These are phyloP conservation scores for Fusarium sulawesiense DNA, from an alignment of 2,329 filamentous ascomycete species.

Conservation along the genomic window DNA sequence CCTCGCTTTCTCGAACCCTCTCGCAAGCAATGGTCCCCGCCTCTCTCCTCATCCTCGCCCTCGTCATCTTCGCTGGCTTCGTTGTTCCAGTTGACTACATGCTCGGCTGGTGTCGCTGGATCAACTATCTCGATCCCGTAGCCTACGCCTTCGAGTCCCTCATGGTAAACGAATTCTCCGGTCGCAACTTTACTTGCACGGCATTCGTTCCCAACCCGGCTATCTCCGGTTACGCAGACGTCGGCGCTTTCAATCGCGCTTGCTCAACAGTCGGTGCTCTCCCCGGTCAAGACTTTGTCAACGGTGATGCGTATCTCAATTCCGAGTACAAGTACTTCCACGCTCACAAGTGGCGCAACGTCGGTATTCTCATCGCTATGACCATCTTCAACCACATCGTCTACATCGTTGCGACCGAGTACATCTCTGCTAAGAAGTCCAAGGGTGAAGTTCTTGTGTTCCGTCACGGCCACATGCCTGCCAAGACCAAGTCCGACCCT, in stretches of 20 bases:
- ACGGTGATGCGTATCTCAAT: conserved; percentile 61
- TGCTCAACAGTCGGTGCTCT: conserved; percentile 62
- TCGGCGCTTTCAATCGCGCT: conserved; percentile 49
- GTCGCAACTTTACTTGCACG: conserved; percentile 45
- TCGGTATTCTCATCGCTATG: conserved; percentile 67
- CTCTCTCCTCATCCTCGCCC: conserved; percentile 52
- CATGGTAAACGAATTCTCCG: conserved; percentile 73
- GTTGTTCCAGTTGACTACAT: conserved; percentile 58
- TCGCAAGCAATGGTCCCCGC: conserved; percentile 59
- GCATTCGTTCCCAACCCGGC: conserved; percentile 42
- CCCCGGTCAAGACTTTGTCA: conserved; percentile 57
- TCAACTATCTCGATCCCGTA: conserved; percentile 74
- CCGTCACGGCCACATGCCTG: conserved; percentile 55
- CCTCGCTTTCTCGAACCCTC: conserved; percentile 63
- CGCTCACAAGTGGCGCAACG: conserved; percentile 65
- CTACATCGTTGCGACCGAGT: conserved; percentile 64
- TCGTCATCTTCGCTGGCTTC: conserved; percentile 62
- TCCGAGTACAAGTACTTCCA: conserved; percentile 60
- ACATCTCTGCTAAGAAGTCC: conserved; percentile 60
- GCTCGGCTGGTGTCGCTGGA: conserved; percentile 76
- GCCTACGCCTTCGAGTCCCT: conserved; percentile 74
- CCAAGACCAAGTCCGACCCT: conserved; percentile 35
- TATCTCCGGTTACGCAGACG: conserved; percentile 47
- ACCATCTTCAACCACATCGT: conserved; percentile 59
- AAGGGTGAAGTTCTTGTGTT: conserved; percentile 72